phyloP scores from a whole-genome alignment of 1,284 basidiomycete genomes.

The Caloboletus firmus region DNA sequence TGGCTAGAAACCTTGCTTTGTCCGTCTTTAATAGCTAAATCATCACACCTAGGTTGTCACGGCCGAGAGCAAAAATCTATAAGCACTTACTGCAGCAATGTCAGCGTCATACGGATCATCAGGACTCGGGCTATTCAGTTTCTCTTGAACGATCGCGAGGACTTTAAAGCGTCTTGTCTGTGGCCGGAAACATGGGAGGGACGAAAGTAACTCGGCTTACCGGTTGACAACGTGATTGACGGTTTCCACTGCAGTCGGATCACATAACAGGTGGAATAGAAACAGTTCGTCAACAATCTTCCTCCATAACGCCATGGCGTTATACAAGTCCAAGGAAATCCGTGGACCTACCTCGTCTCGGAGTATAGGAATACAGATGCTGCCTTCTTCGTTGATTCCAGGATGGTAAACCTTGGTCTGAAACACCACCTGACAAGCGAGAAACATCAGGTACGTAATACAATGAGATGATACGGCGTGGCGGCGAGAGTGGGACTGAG shows the following conservation, averaged over 20 bases:
- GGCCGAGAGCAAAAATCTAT: neutral
- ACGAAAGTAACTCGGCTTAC: constrained; percentile 41
- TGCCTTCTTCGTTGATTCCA: constrained; percentile 88
- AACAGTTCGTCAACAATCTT: constrained; percentile 2
- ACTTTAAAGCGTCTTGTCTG: constrained; percentile 47
- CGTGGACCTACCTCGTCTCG: constrained; percentile 71
- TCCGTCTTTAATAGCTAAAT: constrained; percentile 70
- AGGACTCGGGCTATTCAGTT: constrained; percentile 83
- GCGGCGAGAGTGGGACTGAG: constrained; percentile 1
- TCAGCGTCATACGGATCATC: constrained; percentile 90
- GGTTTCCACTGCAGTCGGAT: constrained; percentile 77
- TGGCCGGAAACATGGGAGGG: neutral
- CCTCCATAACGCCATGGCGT: neutral
- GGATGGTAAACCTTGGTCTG: constrained; percentile 91
- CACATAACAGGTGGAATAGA: constrained; percentile 1
- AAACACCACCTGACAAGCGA: constrained; percentile 67
- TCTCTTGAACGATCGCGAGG: constrained; percentile 76
- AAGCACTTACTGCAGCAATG: constrained; percentile 63
- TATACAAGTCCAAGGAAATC: constrained; percentile 2
- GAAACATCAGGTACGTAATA: constrained; percentile 28
- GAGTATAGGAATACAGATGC: constrained; percentile 78
- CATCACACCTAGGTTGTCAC: neutral
- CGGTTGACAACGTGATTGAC: constrained; percentile 71
- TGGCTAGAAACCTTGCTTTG: constrained; percentile 64
- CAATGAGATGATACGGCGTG: neutral